Evolutionary conservation across 441 rosid species (phyloP).

Genomic region (Bocquillonia castaneifolia): DNA sequence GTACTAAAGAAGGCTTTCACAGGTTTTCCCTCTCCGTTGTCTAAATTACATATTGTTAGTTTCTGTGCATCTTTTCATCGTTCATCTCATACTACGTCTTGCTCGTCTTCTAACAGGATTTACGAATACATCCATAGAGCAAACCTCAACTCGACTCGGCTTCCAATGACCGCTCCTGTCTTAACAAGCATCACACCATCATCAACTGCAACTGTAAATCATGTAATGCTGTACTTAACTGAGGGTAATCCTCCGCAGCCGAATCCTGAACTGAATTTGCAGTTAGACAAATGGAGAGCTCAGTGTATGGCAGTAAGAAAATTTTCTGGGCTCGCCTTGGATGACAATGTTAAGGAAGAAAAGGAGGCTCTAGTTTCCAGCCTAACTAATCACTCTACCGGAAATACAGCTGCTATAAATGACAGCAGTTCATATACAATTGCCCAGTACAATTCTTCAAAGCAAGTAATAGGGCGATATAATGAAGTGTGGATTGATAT

Average conservation of each 20-base stretch:
- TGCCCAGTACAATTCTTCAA: conserved; percentile 48
- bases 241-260: conserved; percentile 34
- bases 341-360: conserved; percentile 33
- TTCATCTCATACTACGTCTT: background rate
- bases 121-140: conserved; percentile 42
- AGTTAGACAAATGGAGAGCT: conserved; percentile 33
- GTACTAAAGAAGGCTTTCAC: conserved; percentile 47
- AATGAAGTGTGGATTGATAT: conserved; percentile 53
- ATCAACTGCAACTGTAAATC: conserved; percentile 13
- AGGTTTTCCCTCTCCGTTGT: conserved; percentile 22
- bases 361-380: conserved; percentile 33
- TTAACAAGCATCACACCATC: conserved; percentile 30
- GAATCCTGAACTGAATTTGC: conserved; percentile 34
- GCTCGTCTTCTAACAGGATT: conserved; percentile 28
- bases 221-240: conserved; percentile 25
- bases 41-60: background rate
- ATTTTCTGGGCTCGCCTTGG: conserved; percentile 46
- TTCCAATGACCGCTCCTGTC: conserved; percentile 40
- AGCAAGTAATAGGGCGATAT: conserved; percentile 27
- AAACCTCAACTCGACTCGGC: conserved; percentile 30
- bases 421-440: conserved; percentile 22
- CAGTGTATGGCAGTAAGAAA: conserved; percentile 37
- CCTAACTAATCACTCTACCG: conserved; percentile 14
- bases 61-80: background rate
- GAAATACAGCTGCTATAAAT: background rate